Conservation (phyloP, 2,329 filamentous ascomycete genomes). For the Ceratocystis cubensis region DNA sequence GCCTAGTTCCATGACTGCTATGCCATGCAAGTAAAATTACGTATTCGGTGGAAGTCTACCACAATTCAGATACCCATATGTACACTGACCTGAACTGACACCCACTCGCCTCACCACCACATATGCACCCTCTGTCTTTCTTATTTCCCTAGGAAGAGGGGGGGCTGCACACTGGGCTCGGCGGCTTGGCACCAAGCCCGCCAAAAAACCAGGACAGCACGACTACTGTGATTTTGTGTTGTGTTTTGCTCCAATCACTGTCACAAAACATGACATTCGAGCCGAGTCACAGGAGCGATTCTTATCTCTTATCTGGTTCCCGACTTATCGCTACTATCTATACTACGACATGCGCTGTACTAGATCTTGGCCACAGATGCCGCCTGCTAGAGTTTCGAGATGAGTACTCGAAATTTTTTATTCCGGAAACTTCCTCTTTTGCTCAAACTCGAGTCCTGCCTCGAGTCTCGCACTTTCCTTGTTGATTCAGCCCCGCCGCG, state of each 20-base stretch:
- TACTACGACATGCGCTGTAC: neutral
- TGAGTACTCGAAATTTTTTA: neutral
- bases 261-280: neutral
- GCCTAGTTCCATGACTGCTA: neutral
- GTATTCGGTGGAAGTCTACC: neutral
- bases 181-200: neutral
- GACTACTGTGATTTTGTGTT: neutral
- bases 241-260: neutral
- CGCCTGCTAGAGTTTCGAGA: neutral
- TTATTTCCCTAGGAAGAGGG: too few species aligned
- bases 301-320: neutral
- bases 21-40: constrained; percentile 2
- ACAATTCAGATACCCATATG: neutral
- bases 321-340: neutral
- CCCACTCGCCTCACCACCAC: neutral
- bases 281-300: neutral
- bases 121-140: too few species aligned
- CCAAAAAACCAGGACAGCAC: neutral
- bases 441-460: neutral
- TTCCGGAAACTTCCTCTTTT: neutral
- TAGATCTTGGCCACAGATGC: neutral
- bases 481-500: neutral
- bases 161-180: too few species aligned
- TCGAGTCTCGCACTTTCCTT: neutral
- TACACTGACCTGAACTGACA: neutral